Evolutionary conservation across 2,329 filamentous ascomycete species (phyloP), one percentile per base, ranked within the genome.

Genomic region (Achaetomium macrosporum): DNA sequence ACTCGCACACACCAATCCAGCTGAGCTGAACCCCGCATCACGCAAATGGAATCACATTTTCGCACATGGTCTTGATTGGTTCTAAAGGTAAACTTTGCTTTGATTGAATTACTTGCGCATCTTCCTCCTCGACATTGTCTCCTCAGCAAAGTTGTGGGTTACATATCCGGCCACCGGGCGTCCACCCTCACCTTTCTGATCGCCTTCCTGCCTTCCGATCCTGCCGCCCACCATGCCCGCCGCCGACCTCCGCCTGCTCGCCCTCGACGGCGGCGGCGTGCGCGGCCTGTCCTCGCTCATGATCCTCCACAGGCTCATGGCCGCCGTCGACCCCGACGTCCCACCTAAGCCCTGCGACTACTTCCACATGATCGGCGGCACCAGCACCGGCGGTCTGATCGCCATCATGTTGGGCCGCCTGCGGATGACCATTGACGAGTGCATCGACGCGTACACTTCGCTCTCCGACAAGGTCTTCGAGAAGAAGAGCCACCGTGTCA

Each of bases 241-340:
- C 36, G 42, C 33, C 19, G 49, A 51, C 33, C 36, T 56, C 53
- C 56, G 59, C 51, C 53, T 66, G 6, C 63, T 67, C 41, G 50
- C 56, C 43, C 61, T 66, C 33, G 60, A 72, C 55, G 66, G 65
- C 37, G 66, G 68, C 35, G 68, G 69, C 30, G 62, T 71, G 10
- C 64, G 68, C 16, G 66, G 68, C 17, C 56, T 70, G 11, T 70
- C 69, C 9, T 60, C 60, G 5, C 64, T 71, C 16, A 47, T 64
- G 36, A 68, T 71, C 53, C 61, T 71, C 25, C 53, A 63, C 39
- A 43, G 58, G 19, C 47, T 71, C 8, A 69, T 70, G 63, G 48
- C 44, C 7, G 56, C 51, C 20, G 50, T 68, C 41, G 52, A 69
- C 45, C 57, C 55, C 19, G 53, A 60, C 2, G 46, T 50, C 10